A percentile compares a stretch with the other conserved stretches of the same genome.
Conservation (phyloP, 2,329 filamentous ascomycete genomes). For the Ascocoryne sarcoides region DNA sequence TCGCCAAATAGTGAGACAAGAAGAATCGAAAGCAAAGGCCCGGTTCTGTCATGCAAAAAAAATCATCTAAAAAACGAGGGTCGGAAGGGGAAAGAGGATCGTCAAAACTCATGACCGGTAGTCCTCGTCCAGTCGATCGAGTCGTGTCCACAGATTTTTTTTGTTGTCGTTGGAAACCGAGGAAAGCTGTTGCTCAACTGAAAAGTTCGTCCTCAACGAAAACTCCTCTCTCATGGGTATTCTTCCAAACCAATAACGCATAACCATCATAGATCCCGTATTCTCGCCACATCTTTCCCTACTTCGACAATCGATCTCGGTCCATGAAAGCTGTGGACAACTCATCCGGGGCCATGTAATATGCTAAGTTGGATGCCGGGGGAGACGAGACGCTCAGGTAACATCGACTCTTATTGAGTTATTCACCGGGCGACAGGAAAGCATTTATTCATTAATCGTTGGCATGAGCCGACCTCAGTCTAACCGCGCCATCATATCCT, state of each 20-base stretch:
- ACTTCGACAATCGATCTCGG: slow-evolving; percentile 24
- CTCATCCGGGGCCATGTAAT: slow-evolving; percentile 23
- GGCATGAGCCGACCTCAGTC: slow-evolving; percentile 53
- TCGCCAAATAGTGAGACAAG: slow-evolving; percentile 26
- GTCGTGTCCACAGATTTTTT: slow-evolving; percentile 15
- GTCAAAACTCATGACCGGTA: slow-evolving; percentile 19
- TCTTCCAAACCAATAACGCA: slow-evolving; percentile 27
- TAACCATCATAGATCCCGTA: slow-evolving; percentile 27
- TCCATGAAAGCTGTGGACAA: slow-evolving; percentile 20
- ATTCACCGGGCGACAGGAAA: slow-evolving; percentile 26
- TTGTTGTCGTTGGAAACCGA: slow-evolving; percentile 15
- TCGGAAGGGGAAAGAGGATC: slow-evolving; percentile 18
- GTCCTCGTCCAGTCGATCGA: slow-evolving; percentile 16
- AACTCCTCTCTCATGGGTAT: slow-evolving; percentile 25
- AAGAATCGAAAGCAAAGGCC: slow-evolving; percentile 28
- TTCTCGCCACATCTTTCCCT: slow-evolving; percentile 21
- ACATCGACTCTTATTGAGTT: slow-evolving; percentile 21
- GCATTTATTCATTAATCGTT: slow-evolving; percentile 29
- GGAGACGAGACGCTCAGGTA: slow-evolving; percentile 23
- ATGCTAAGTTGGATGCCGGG: slow-evolving; percentile 21
- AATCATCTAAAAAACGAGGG: slow-evolving; percentile 25
- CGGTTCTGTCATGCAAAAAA: slow-evolving; percentile 27
- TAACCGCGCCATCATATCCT: slow-evolving; percentile 95
- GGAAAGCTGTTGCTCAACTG: slow-evolving; percentile 19
- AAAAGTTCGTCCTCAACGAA: slow-evolving; percentile 19